A percentile compares a stretch with the other conserved stretches of the same genome.
These are phyloP conservation scores for Entomortierella lignicola DNA, from an alignment of 192 early-diverging fungal genomes.

Conservation along the genomic window DNA sequence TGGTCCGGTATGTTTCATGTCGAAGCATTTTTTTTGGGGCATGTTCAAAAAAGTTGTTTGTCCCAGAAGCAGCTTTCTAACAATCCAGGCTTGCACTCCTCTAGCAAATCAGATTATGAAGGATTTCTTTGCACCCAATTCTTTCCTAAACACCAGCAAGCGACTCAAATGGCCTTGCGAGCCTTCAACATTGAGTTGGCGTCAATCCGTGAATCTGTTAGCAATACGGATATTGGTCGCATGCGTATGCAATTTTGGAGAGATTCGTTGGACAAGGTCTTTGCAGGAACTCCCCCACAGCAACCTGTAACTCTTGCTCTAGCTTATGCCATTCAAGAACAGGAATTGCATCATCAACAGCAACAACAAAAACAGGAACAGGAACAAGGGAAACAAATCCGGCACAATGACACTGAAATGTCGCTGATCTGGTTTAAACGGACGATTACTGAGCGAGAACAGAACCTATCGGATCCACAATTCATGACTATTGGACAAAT, in stretches of 20 bases:
- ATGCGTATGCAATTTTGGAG: conserved; percentile 93
- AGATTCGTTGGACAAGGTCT: conserved; percentile 77
- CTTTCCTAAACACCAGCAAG: conserved; percentile 71
- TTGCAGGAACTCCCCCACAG: conserved; percentile 72
- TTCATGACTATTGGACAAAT: conserved; percentile 81
- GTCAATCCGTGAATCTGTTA: conserved; percentile 77
- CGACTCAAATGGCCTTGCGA: conserved; percentile 79
- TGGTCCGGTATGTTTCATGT: conserved; percentile 31
- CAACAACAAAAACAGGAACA: neutral
- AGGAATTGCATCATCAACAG: conserved; percentile 29
- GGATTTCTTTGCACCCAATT: conserved; percentile 65
- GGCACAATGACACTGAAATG: conserved; percentile 50
- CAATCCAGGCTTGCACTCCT: neutral
- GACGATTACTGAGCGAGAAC: conserved; percentile 77
- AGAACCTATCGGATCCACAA: conserved; percentile 68
- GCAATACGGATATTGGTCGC: conserved; percentile 73
- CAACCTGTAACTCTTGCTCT: conserved; percentile 84
- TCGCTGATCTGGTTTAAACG: conserved; percentile 86
- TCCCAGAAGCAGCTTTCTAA: too few relatives aligned
- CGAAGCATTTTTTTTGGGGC: too few relatives aligned
- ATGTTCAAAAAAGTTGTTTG: too few relatives aligned
- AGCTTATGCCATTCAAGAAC: conserved; percentile 59
- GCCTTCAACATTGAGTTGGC: conserved; percentile 94
- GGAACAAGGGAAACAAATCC: conserved; percentile 11
- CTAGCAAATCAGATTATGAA: conserved; percentile 44